Evolutionary conservation across 495 filamentous ascomycete genomes (phyloP), one percentile per base, ranked within the genome.

Genomic region (Alectoria sarmentosa): DNA sequence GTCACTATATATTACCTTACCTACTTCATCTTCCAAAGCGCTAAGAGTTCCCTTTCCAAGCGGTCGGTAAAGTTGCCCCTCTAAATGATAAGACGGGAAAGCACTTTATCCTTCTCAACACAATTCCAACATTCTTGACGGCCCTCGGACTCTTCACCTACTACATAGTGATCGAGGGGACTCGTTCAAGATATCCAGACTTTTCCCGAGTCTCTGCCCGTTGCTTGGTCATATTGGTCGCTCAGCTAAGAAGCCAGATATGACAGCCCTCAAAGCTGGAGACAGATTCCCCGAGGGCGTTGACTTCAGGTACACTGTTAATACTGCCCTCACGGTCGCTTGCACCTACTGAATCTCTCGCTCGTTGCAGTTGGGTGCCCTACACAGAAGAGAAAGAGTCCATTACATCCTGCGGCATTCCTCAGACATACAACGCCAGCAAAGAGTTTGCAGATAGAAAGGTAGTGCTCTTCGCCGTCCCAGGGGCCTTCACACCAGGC

Each of bases 401-500:
- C 66, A 79, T 92, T 72, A 88, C 84, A 49, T 78, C 83, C 41
- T 96, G 92, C 78, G 91, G 92, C 73, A 83, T 88, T 60, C 88
- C 90, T 68, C 84, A 85, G 72, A 82, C 83, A 73, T 95, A 90
- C 78, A 76, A 95, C 71, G 92, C 91, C 74, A 89, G 85, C 80
- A 87, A 91, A 75, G 89, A 95, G 70, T 95, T 87, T 79, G 83
- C 85, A 63, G 77, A 86, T 79, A 96, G 96, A 83, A 96, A 94
- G 78, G 88, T 93, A 64, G 87, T 96, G 69, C 81, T 98, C 70
- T 89, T 97, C 78, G 84, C 90, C 69, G 88, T 96, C 46, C 30
- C 70, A 85, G 85, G 92, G 69, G 93, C 93, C 61, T 98, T 98
- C 86, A 98, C 93, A 48, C 93, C 93, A 46, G 88, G 90, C 70